Evolutionary conservation across 1,139 yeast species (phyloP).

Genomic region (Geotrichum fermentans): DNA sequence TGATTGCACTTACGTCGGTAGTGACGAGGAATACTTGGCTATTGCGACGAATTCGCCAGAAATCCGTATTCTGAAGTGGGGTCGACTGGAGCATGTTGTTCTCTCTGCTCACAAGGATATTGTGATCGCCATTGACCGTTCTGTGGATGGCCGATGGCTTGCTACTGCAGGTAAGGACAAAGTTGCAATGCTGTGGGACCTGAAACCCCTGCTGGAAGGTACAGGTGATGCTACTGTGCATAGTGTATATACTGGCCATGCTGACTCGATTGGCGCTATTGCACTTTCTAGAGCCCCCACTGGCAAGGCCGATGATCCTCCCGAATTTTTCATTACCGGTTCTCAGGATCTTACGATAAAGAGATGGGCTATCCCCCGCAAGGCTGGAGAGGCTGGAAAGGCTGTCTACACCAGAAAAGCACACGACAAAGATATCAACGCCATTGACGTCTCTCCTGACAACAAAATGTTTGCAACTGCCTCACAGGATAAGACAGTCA

Average conservation of each 20-base stretch:
- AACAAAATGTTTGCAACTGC: conserved; percentile 88
- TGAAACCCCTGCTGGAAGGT: conserved; percentile 33
- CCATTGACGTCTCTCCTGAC: conserved; percentile 82
- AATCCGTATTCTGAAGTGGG: conserved; percentile 61
- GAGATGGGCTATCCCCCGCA: conserved; percentile 63
- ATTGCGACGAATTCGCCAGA: conserved; percentile 95
- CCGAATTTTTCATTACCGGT: conserved; percentile 75
- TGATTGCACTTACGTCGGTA: conserved; percentile 67
- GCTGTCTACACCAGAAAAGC: conserved; percentile 90
- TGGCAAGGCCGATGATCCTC: conserved; percentile 34
- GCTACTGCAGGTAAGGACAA: conserved; percentile 93
- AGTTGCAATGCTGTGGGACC: conserved; percentile 78
- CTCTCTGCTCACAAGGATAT: conserved; percentile 82
- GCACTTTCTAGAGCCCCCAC: conserved; percentile 59
- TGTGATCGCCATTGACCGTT: conserved; percentile 71
- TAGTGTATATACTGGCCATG: conserved; percentile 76
- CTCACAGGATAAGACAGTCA: conserved; percentile 89
- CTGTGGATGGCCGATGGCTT: conserved; percentile 79
- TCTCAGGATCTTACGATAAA: conserved; percentile 87
- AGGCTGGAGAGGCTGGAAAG: conserved; percentile 34
- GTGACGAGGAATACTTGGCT: conserved; percentile 49
- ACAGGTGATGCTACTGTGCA: conserved; percentile 35
- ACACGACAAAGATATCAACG: conserved; percentile 92
- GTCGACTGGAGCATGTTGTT: conserved; percentile 22
- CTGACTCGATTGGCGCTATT: conserved; percentile 80